phyloP scores from a whole-genome alignment of 257 asterid genomes.

The Oldenlandia corymbosa region DNA sequence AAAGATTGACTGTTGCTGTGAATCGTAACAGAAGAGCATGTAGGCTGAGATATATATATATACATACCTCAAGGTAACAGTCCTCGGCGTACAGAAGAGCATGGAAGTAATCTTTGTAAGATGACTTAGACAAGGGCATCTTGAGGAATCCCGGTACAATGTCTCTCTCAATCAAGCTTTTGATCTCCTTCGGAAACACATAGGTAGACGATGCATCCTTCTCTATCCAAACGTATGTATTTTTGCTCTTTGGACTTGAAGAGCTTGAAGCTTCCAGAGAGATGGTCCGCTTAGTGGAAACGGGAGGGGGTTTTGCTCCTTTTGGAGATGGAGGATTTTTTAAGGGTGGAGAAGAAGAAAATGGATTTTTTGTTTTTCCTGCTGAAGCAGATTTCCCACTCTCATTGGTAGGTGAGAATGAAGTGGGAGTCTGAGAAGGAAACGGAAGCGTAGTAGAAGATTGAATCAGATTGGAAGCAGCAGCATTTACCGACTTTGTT shows the following conservation, averaged over 20 bases:
- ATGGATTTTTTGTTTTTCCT: background rate
- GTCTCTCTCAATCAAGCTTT: conserved; percentile 16
- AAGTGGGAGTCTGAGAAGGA: background rate
- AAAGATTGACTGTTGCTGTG: background rate
- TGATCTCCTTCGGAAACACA: conserved; percentile 18
- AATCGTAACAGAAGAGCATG: background rate
- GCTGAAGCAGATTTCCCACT: background rate
- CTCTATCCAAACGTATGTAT: conserved; percentile 13
- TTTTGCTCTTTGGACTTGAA: background rate
- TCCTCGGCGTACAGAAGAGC: conserved; percentile 30
- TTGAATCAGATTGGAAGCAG: background rate
- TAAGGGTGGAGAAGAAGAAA: background rate
- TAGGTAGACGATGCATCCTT: conserved; percentile 21
- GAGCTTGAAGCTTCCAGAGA: conserved; percentile 5
- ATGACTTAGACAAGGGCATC: conserved; percentile 21
- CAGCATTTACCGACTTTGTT: background rate
- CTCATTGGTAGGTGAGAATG: background rate
- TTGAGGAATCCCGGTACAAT: conserved; percentile 22
- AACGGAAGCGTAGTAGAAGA: background rate
- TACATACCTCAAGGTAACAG: conserved; percentile 19
- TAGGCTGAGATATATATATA: background rate
- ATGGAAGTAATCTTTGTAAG: conserved; percentile 27
- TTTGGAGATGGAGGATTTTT: background rate
- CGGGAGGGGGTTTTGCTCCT: conserved; percentile 17
- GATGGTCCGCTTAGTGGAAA: conserved; percentile 20